phyloP scores from a whole-genome alignment of 345 rosid genomes.

The Kandelia obovata region DNA sequence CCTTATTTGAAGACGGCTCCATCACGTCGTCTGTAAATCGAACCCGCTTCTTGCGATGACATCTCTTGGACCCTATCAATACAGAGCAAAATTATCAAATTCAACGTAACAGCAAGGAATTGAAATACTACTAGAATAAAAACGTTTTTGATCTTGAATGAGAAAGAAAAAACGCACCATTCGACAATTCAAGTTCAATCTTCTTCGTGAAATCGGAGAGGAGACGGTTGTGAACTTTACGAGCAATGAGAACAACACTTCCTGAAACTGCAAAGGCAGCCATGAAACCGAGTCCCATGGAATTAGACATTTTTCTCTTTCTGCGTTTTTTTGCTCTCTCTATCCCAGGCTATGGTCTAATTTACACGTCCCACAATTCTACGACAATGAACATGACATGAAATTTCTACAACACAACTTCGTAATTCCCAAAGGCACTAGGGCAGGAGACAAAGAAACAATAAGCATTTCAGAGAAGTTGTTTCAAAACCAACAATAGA shows the following conservation, averaged over 20 bases:
- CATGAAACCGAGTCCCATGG: conserved; percentile 46
- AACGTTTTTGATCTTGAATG: too few species aligned
- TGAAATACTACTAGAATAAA: neutral
- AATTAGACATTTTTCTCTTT: conserved; percentile 28
- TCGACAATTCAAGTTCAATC: conserved; percentile 50
- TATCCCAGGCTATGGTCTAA: neutral
- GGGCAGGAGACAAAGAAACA: neutral
- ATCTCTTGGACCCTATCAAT: conserved; percentile 15
- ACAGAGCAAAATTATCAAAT: neutral
- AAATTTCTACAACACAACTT: neutral
- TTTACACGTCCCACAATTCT: neutral
- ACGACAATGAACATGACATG: neutral
- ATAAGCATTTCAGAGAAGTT: conserved; percentile 7
- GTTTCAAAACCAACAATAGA: neutral
- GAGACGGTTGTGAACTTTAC: conserved; percentile 62
- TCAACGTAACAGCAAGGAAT: neutral
- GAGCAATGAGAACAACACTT: conserved; percentile 59
- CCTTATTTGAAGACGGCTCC: conserved; percentile 60
- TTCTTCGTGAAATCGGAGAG: conserved; percentile 61
- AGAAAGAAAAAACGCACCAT: conserved; percentile 20
- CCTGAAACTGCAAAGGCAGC: conserved; percentile 79
- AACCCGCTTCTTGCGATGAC: conserved; percentile 51
- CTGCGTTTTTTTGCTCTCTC: neutral
- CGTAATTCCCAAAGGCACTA: neutral
- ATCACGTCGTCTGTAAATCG: conserved; percentile 74